Percentiles rank a stretch among this genome's conserved stretches.
Conservation (phyloP, 192 early-diverging fungal genomes). For the Backusella liffmaniae region DNA sequence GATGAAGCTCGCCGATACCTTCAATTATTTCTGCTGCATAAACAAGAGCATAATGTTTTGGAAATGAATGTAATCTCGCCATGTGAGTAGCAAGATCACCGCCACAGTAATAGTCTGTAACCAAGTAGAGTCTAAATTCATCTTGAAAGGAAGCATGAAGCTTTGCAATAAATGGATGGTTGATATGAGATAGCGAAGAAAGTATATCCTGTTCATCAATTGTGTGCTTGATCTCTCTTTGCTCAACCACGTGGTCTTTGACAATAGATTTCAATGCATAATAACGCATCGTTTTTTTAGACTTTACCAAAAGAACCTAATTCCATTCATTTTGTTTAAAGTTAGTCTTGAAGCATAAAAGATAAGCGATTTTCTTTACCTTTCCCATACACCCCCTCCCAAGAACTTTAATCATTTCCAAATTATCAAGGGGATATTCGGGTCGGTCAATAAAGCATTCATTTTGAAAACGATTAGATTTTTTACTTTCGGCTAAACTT, state of each 20-base stretch:
- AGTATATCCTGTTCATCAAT: conserved; percentile 83
- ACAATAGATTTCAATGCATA: conserved; percentile 54
- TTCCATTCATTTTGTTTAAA: too few relatives aligned
- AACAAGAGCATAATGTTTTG: conserved; percentile 74
- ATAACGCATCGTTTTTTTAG: conserved; percentile 35
- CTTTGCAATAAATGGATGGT: conserved; percentile 89
- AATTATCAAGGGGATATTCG: conserved; percentile 41
- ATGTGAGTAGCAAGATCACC: conserved; percentile 94
- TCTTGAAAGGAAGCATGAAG: conserved; percentile 91
- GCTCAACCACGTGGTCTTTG: conserved; percentile 65
- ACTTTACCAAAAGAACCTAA: conserved; percentile 48
- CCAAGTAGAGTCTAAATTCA: conserved; percentile 76
- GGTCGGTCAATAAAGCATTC: conserved; percentile 7
- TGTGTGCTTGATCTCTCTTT: conserved; percentile 76
- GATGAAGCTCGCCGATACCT: conserved; percentile 85
- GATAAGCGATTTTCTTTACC: conserved; percentile 17
- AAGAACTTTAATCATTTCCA: conserved; percentile 50
- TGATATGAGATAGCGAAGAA: conserved; percentile 55
- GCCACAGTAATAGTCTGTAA: conserved; percentile 86
- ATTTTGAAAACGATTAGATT: not conserved
- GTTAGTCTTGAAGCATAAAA: not conserved
- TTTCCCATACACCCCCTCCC: conserved; percentile 60
- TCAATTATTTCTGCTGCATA: conserved; percentile 88
- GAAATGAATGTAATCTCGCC: conserved; percentile 47
- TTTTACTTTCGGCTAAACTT: not conserved